phyloP scores from a whole-genome alignment of 306 rosid species.

The Trichosanthes cucumerina region DNA sequence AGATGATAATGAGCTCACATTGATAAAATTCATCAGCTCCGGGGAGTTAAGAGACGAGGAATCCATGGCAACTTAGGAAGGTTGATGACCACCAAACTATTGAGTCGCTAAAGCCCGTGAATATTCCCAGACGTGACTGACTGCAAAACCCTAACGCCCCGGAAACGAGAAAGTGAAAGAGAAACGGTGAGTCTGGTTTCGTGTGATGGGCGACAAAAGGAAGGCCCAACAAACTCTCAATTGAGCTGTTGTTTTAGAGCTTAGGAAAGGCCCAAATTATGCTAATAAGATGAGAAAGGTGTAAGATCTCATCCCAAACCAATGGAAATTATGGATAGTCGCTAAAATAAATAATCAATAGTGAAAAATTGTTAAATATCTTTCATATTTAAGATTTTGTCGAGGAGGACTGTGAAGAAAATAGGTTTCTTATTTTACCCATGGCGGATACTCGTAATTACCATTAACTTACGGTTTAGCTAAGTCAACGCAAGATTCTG shows the following conservation, averaged over 20 bases:
- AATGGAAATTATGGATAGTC: no score
- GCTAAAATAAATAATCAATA: no score
- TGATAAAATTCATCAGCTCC: constrained; percentile 55
- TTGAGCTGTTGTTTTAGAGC: not conserved
- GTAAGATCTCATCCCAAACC: no score
- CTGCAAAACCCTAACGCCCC: constrained; percentile 7
- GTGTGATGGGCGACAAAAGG: not conserved
- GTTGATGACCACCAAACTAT: not conserved
- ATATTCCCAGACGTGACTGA: not conserved
- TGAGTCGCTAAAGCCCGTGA: not conserved
- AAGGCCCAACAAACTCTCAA: not conserved
- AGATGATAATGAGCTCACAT: constrained; percentile 32
- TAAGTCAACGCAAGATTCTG: no score
- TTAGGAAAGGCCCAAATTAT: not conserved
- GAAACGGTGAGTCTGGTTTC: not conserved
- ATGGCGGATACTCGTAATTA: no score
- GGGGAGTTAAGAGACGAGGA: constrained; percentile 42
- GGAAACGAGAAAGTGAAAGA: not conserved
- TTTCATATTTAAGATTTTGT: no score
- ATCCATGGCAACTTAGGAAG: constrained; percentile 42
- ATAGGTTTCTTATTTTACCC: no score
- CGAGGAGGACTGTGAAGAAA: no score
- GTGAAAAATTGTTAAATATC: no score
- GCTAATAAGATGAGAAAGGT: no score
- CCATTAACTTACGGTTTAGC: no score